Conservation (phyloP, 345 rosid genomes). For the Raphanus sativus region DNA sequence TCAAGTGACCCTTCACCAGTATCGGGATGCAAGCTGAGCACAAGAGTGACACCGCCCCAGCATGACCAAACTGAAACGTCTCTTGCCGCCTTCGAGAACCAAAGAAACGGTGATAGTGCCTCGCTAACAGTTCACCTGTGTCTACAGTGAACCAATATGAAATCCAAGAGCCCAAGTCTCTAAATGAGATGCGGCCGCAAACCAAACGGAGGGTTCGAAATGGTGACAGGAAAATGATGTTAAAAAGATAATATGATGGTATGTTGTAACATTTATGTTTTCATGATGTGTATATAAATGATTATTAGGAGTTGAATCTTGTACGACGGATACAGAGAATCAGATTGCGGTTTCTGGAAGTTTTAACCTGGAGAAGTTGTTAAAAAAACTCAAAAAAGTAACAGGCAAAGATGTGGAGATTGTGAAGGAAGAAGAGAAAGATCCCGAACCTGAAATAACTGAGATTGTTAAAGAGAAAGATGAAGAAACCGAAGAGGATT, state of each 20-base stretch:
- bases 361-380: conserved; percentile 52
- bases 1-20: too few species aligned
- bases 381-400: conserved; percentile 57
- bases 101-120: not conserved
- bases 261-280: not conserved
- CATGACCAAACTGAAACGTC: too few species aligned
- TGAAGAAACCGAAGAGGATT: not conserved
- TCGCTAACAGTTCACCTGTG: not conserved
- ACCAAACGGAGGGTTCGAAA: too few species aligned
- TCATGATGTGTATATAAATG: conserved; percentile 1
- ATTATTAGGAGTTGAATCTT: conserved; percentile 57
- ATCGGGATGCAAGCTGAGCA: too few species aligned
- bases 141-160: not conserved
- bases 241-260: not conserved
- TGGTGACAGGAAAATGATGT: too few species aligned
- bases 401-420: conserved; percentile 51
- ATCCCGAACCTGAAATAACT: conserved; percentile 5
- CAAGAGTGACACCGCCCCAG: too few species aligned
- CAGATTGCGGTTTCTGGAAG: conserved; percentile 55
- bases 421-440: conserved; percentile 15
- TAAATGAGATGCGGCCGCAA: too few species aligned
- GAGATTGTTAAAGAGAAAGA: not conserved
- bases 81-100: not conserved
- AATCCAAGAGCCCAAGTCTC: too few species aligned
- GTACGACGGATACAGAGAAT: conserved; percentile 47